Base-by-base conservation (phyloP, 164 flowering plant genomes). In the Stephania japonica region DNA sequence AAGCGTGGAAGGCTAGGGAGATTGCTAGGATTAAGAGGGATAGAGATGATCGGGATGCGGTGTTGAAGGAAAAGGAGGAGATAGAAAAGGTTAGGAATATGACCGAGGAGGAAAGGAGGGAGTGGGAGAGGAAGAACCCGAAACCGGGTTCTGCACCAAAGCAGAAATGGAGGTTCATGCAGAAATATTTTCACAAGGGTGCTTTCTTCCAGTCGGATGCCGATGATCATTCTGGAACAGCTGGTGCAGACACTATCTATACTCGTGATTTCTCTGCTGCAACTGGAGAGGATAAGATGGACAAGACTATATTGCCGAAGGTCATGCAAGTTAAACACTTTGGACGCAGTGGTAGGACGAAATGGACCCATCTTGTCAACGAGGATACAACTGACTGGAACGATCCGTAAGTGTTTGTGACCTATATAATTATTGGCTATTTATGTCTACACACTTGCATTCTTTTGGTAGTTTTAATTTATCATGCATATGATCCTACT, bases 311-410 rank as follows among this genome's bases (percentile, higher is more conserved):
- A 70, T 80, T 94, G 81, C 98, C 97, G 2, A 91, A 91, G 84
- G 94, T 93, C 73, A 91, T 94, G 98, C 97, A 91, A 77, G 96
- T 91, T 72, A 91, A 91, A 82, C 98, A 94, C 83, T 94, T 94
- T 77, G 97, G 98, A 43, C 91, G 98, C 19, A 94, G 97, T 82
- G 98, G 98, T 70, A 88, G 98, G 83, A 90, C 97, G 5, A 94
- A 91, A 75, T 90, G 98, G 96, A 90, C 96, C 1, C 98, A 94
- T 83, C 97, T 94, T 77, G 98, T 94, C 78, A 86, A 88, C 62
- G 94, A 94, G 84, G 98, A 91, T 79, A 91, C 98, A n/a, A 94
- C 96, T 26, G 96, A 89, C 77, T 94, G 96, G 96, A 87, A 89
- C 81, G 89, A 86, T 70, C 97, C 96, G 94, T 93, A 85, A 79